Conservation (phyloP, 1,284 basidiomycete species). For the Amylostereum areolatum region DNA sequence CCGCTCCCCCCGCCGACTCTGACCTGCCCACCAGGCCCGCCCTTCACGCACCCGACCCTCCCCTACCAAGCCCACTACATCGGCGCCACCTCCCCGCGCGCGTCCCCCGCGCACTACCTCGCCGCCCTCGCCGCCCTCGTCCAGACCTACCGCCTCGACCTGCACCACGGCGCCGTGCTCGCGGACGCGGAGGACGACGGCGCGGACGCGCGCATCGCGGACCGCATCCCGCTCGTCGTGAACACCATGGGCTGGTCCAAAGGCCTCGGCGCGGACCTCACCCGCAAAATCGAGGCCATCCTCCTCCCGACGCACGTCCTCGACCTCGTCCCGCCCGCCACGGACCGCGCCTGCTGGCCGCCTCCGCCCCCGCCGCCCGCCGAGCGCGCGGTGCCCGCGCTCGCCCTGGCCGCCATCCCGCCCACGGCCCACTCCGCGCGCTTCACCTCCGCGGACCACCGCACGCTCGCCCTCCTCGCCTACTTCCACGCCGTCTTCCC, state of each 20-base stretch:
- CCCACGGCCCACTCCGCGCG: conserved; percentile 30
- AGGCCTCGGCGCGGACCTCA: conserved; percentile 85
- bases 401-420: conserved; percentile 29
- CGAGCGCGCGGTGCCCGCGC: conserved; percentile 1
- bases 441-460: conserved; percentile 70
- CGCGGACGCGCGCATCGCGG: conserved; percentile 35
- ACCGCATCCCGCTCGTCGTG: conserved; percentile 78
- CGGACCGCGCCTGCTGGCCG: conserved; percentile 8
- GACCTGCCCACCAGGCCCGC: conserved; percentile 52
- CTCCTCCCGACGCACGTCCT: conserved; percentile 65
- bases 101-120: conserved; percentile 79
- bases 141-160: conserved; percentile 65
- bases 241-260: conserved; percentile 98
- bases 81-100: conserved; percentile 74
- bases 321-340: conserved; percentile 34
- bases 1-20: neutral
- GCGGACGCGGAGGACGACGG: conserved; percentile 17
- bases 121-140: conserved; percentile 64
- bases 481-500: conserved; percentile 75
- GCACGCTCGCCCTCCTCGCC: conserved; percentile 68
- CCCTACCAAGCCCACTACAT: conserved; percentile 80
- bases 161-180: conserved; percentile 45
- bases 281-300: conserved; percentile 61
- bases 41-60: conserved; percentile 75
- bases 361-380: conserved; percentile 1